Evolutionary conservation across 768 basidiomycete genomes (phyloP), one percentile per base, ranked within the genome.

Genomic region (Russula foetens): DNA sequence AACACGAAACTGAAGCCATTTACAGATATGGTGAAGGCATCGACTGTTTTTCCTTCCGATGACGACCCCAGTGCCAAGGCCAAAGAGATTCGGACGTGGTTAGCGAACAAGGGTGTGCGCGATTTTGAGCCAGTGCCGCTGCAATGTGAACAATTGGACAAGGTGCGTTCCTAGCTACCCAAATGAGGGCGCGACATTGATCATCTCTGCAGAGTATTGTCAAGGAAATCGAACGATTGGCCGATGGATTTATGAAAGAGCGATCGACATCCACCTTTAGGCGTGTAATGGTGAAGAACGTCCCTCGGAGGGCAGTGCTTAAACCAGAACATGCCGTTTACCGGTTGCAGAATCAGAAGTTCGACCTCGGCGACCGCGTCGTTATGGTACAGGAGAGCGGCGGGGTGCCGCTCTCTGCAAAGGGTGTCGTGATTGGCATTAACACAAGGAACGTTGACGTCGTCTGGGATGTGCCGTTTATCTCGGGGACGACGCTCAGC

Each of bases 331-430:
- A 98, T 74, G 86, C 93, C 2, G 78, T 87, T 7, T 93, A 92
- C 69, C 86, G 94, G 24, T 77, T 98, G 8, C 92, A 94, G 69
- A 88, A 90, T 56, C 97, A 98, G 71, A 76, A 74, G 14, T 99
- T 98, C 69, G 76, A 79, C 0, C 79, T 98, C 7, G 96, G 96
- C 14, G 96, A 99, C 72, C 82, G 97, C 12, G 95, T 98, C 39
- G 89, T 88, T 19, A 97, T 96, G 90, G 93, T 98, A 1, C 88
- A 91, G 67, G 97, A 98, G 69, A 86, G 94, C 0, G 95, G 95
- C 29, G 85, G 88, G 35, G 95, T 98, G 0, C 93, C 95, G 1
- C 77, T 98, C 15, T 84, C 86, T 1, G 87, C 86, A 53, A 98
- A 96, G 73, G 97, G 97, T 23, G 92, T 96, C 17, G 94, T 98